These are phyloP conservation scores for Entonaema liquescens DNA, from an alignment of 495 filamentous ascomycete species.

Conservation along the genomic window DNA sequence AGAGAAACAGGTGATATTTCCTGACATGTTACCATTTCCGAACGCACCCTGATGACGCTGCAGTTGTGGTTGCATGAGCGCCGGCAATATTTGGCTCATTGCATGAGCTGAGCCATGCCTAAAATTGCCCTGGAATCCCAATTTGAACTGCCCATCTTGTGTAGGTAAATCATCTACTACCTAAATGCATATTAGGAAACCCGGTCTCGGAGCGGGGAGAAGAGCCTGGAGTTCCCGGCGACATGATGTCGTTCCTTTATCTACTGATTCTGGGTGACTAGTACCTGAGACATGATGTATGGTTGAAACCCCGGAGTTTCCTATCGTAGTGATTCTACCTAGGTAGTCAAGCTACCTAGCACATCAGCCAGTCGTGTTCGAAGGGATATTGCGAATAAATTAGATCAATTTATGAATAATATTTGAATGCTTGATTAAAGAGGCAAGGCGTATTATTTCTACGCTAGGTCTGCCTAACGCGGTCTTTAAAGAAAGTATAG, in stretches of 20 bases:
- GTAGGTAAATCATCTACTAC: background rate
- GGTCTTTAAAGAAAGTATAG: background rate
- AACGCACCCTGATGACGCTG: background rate
- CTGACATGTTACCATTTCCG: too few species aligned
- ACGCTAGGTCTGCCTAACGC: background rate
- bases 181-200: background rate
- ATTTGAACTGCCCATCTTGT: background rate
- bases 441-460: background rate
- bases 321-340: background rate
- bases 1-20: too few species aligned
- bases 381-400: background rate
- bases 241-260: background rate
- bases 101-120: too few species aligned
- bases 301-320: background rate
- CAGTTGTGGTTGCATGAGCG: too few species aligned
- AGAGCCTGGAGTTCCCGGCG: background rate
- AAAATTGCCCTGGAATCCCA: background rate
- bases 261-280: background rate
- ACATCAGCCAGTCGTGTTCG: background rate
- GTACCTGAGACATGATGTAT: background rate
- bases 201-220: background rate
- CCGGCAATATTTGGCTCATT: too few species aligned
- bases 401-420: background rate
- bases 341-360: background rate
- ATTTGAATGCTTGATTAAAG: background rate